phyloP scores from a whole-genome alignment of 441 rosid genomes.

The Gossypium lobatum region DNA sequence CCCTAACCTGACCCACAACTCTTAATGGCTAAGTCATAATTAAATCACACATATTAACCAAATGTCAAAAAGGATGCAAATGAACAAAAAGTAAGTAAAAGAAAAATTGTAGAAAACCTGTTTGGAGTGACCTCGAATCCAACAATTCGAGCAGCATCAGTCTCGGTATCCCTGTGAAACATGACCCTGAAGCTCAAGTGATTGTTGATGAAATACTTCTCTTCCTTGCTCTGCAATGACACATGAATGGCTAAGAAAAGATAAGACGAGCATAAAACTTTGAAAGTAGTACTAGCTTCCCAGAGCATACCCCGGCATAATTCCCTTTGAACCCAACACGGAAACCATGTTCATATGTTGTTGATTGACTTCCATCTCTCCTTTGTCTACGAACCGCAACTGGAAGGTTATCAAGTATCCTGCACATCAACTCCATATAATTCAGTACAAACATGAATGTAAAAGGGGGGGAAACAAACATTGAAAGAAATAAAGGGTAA shows the following conservation, averaged over 20 bases:
- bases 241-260: constrained; percentile 13
- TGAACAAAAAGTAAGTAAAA: background rate
- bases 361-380: constrained; percentile 76
- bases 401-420: constrained; percentile 96
- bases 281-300: constrained; percentile 14
- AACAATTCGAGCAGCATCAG: constrained; percentile 83
- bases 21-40: background rate
- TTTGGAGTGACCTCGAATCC: constrained; percentile 89
- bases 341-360: constrained; percentile 84
- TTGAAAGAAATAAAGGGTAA: background rate
- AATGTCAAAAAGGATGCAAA: background rate
- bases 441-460: constrained; percentile 7
- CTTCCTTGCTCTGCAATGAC: constrained; percentile 80
- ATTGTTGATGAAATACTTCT: constrained; percentile 83
- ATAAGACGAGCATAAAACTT: background rate
- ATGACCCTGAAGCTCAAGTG: constrained; percentile 92
- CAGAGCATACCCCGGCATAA: constrained; percentile 73
- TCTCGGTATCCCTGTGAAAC: constrained; percentile 76
- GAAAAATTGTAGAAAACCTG: constrained; percentile 41
- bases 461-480: background rate
- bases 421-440: constrained; percentile 30
- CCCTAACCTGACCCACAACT: too few relatives aligned
- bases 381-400: constrained; percentile 90
- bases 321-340: constrained; percentile 94
- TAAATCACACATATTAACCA: background rate